A percentile compares a stretch with the other conserved stretches of the same genome.
Conservation (phyloP, 176 grass and related monocot species). For the Alopecurus myosuroides region DNA sequence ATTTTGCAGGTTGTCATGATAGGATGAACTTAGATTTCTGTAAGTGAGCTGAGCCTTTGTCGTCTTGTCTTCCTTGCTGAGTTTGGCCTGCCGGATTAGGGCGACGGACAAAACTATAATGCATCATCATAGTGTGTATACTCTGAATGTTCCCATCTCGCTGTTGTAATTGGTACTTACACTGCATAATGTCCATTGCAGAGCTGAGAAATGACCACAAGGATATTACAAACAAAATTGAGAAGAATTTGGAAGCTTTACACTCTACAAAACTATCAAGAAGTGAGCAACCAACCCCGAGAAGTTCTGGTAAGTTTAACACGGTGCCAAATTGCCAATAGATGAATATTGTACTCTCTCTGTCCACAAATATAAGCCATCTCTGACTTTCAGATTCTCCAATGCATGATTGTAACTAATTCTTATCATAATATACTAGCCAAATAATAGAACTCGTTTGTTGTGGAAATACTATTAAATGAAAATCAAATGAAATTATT, state of each 20-base stretch:
- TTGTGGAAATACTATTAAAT: not conserved
- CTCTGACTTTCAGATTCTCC: not conserved
- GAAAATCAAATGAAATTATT: not conserved
- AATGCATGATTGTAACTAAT: not conserved
- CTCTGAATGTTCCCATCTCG: not conserved
- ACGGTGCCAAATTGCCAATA: too few relatives aligned
- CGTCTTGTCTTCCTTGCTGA: not conserved
- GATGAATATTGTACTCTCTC: not conserved
- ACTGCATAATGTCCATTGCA: conserved; percentile 24
- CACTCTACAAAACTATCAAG: conserved; percentile 70
- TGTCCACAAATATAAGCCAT: not conserved
- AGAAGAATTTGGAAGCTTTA: conserved; percentile 69
- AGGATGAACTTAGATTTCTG: not conserved
- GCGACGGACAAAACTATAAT: not conserved
- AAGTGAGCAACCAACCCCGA: conserved; percentile 17
- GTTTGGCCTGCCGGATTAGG: not conserved
- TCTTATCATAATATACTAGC: not conserved
- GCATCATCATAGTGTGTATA: not conserved
- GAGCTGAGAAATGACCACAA: conserved; percentile 75
- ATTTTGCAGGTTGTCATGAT: not conserved
- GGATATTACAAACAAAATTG: conserved; percentile 69
- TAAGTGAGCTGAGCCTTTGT: not conserved
- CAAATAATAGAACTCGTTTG: not conserved
- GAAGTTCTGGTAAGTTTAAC: conserved; percentile 37
- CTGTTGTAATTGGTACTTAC: not conserved